phyloP scores from a whole-genome alignment of 306 rosid genomes.

The Quercus bicolor region DNA sequence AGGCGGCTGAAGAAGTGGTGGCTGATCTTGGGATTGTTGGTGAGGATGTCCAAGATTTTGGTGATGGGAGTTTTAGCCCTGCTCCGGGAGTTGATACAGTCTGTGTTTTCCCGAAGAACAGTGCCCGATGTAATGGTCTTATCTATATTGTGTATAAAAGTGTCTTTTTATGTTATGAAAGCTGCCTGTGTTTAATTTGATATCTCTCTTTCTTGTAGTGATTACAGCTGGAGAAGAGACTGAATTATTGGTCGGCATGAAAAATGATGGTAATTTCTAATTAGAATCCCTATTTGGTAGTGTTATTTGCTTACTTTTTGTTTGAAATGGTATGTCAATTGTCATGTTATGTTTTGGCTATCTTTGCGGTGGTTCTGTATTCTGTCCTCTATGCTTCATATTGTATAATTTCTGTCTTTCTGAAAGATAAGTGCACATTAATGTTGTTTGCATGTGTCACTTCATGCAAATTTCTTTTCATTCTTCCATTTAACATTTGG shows the following conservation, averaged over 20 bases:
- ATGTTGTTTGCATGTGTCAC: not conserved
- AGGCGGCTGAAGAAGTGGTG: constrained; percentile 51
- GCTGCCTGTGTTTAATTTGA: constrained; percentile 1
- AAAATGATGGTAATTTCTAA: constrained; percentile 85
- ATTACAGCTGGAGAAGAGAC: constrained; percentile 85
- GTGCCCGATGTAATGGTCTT: constrained; percentile 51
- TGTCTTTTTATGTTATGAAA: not conserved
- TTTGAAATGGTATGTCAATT: not conserved
- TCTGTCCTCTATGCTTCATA: not conserved
- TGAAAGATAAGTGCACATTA: not conserved
- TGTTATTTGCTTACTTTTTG: not conserved
- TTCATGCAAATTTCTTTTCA: not conserved
- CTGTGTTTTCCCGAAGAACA: constrained; percentile 71
- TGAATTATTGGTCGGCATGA: constrained; percentile 75
- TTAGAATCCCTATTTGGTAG: constrained; percentile 6
- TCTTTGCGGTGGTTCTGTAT: not conserved
- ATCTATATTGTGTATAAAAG: not conserved
- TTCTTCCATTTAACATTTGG: not conserved
- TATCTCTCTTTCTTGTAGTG: constrained; percentile 48
- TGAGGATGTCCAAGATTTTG: constrained; percentile 68
- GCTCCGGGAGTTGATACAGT: constrained; percentile 81
- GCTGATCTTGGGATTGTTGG: constrained; percentile 74
- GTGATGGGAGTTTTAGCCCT: constrained; percentile 50
- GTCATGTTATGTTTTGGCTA: not conserved
- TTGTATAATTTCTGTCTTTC: not conserved